Evolutionary conservation across 441 rosid species (phyloP), one percentile per base, ranked within the genome.

Genomic region (Aquilaria agallochum): DNA sequence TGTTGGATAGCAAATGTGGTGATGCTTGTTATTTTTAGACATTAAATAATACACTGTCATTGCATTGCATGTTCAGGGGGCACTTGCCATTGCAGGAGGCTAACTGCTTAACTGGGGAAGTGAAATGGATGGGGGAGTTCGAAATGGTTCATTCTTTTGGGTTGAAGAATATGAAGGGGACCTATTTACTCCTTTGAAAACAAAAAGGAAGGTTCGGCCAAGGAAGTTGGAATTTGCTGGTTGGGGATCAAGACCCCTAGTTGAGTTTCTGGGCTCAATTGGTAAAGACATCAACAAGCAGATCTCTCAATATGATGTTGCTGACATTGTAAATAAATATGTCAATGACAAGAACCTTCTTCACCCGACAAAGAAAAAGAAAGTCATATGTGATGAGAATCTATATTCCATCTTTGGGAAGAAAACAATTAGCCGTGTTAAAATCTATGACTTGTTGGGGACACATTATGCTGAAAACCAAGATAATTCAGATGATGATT

Each of bases 181-280:
- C 14, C 15, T 46, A 27, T 31, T 4, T 55, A 11, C 60, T 69
- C 55, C 72, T 55, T 3, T 31, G 7, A 57, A 66, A 12, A 58
- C 67, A 60, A 88, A 80, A 71, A 81, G 90, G 64, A 90, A 81
- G 74, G 71, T 53, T 4, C 81, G 58, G 67, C 62, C 80, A 0
- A 83, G 77, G 79, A 78, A 78, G 55, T 45, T 71, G 63, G 78
- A 76, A 32, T 84, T 71, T 71, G 49, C 78, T 56, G 80, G 90
- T 54, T 85, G 90, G 90, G 90, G 86, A 9, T 87, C 87, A 1
- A 81, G 55, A 32, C 81, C 73, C 10, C 89, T 87, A 53, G 73
- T 83, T 55, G 78, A 72, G 63, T 84, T 84, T 72, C 85, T 87
- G 31, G 47, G 75, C 32, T 74, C 78, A 2, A 62, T 81, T 34